Base-by-base conservation (phyloP, 495 filamentous ascomycete genomes). In the Aspergillus coremiiformis region DNA sequence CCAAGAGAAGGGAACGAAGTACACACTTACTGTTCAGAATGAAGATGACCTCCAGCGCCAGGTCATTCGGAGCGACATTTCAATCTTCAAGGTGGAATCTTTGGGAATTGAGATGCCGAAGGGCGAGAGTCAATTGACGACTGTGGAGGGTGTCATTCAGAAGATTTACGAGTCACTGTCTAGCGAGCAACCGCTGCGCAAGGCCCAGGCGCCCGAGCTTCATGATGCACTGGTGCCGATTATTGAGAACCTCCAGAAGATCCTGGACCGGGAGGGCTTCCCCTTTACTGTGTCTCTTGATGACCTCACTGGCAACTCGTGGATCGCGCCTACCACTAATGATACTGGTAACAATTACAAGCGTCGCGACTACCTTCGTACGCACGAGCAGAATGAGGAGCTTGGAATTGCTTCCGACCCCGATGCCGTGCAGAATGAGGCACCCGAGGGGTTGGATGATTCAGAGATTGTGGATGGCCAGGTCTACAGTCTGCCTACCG, bases 231-330 rank as follows among this genome's bases (percentile, higher is more conserved):
- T 98, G 32, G 79, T 80, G 29, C 80, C 78, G 24, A 76, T 96
- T 44, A 82, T 95, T 52, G 62, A 76, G 20, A 85, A 81, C 46
- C 76, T 90, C 1, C 69, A 79, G 50, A 77, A 82, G 22, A 94
- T 96, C 78, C 63, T 92, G 15, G 78, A 78, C 10, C 82, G 88
- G 12, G 74, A 81, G 8, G 78, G 74, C 2, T 91, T 92, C 62
- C 93, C 94, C n/a, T 96, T 97, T 74, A 82, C 85, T 6, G 69
- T 97, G 27, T 81, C 78, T 10, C 65, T 96, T 27, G 89, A 99
- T 65, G 93, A 99, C 59, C 86, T 86, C 2, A 87, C 90, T 4
- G 93, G 93, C n/a, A 99, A 99, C 75, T 94, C 89, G 3, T 97
- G 87, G 80, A 94, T 99, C 59, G 89, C 95, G 44, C 93, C 93